Evolutionary conservation across 2,329 filamentous ascomycete species (phyloP).

Genomic region (Penicillium paneum): DNA sequence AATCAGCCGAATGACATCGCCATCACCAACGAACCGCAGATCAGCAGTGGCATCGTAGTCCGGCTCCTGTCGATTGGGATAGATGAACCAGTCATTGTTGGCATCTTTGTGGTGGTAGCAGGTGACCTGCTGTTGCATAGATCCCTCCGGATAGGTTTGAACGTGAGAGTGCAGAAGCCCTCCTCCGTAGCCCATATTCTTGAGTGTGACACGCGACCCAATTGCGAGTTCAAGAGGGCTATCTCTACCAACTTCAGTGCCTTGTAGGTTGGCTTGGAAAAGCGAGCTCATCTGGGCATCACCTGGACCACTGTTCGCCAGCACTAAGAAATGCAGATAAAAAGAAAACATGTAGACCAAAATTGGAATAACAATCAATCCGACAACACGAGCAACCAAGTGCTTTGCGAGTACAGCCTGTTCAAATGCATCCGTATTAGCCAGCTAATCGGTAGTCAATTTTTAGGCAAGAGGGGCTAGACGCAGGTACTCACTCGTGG

Average conservation of each 20-base stretch:
- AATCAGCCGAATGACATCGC: slow-evolving; percentile 76
- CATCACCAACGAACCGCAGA: slow-evolving; percentile 71
- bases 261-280: slow-evolving; percentile 93
- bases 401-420: slow-evolving; percentile 70
- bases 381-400: slow-evolving; percentile 73
- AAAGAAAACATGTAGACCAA: slow-evolving; percentile 95
- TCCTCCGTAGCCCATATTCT: slow-evolving; percentile 99
- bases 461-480: neutral
- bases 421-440: slow-evolving; percentile 29
- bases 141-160: slow-evolving; percentile 93
- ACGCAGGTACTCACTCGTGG: slow-evolving; percentile 59
- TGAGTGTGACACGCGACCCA: slow-evolving; percentile 86
- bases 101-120: slow-evolving; percentile 99
- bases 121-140: slow-evolving; percentile 90
- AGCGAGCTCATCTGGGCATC: slow-evolving; percentile 99
- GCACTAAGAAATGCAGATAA: slow-evolving; percentile 86
- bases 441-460: neutral
- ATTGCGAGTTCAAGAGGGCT: slow-evolving; percentile 88
- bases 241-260: slow-evolving; percentile 89
- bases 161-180: slow-evolving; percentile 94
- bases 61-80: slow-evolving; percentile 77
- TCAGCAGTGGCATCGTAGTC: slow-evolving; percentile 71
- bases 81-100: slow-evolving; percentile 99
- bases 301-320: slow-evolving; percentile 89
- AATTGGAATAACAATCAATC: slow-evolving; percentile 83